phyloP scores from a whole-genome alignment of 192 early-diverging fungal genomes.

The Coemansia sp. region DNA sequence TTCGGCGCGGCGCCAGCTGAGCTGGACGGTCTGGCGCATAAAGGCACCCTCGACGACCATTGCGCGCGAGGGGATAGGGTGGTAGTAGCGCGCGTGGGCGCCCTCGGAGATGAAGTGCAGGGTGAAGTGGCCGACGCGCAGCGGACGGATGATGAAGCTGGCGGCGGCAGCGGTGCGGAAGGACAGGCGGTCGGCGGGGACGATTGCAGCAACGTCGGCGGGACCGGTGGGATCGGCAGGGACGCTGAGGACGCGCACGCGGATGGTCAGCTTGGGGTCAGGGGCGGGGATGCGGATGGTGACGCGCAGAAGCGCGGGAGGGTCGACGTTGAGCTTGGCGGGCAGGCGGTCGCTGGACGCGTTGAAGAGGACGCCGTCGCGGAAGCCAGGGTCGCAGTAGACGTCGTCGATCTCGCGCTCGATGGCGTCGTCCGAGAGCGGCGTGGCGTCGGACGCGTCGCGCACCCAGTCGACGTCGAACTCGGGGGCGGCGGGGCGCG shows the following conservation, averaged over 20 bases:
- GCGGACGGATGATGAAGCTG: constrained; percentile 51
- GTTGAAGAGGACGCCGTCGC: constrained; percentile 54
- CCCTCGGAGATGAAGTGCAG: constrained; percentile 52
- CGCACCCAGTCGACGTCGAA: constrained; percentile 53
- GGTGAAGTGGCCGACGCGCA: constrained; percentile 43
- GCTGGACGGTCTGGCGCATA: constrained; percentile 54
- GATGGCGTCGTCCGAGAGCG: constrained; percentile 47
- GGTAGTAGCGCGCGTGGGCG: constrained; percentile 50
- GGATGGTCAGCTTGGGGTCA: constrained; percentile 32
- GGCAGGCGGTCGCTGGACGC: constrained; percentile 55
- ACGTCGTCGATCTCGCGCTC: constrained; percentile 47
- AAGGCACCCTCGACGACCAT: constrained; percentile 55
- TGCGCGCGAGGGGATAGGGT: constrained; percentile 49
- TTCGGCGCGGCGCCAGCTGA: constrained; percentile 40
- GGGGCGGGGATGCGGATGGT: constrained; percentile 50
- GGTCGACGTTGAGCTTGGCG: constrained; percentile 44
- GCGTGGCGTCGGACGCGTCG: constrained; percentile 16
- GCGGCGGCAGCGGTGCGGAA: constrained; percentile 29
- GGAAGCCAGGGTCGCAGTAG: constrained; percentile 56
- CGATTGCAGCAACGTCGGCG: constrained; percentile 18
- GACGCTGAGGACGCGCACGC: constrained; percentile 37
- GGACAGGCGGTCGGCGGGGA: constrained; percentile 30
- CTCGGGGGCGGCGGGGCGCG: constrained; percentile 46
- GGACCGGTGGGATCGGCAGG: constrained; percentile 4
- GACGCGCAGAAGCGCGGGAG: constrained; percentile 49